Percentiles rank a stretch among this genome's conserved stretches.
Conservation (phyloP, 2,329 filamentous ascomycete genomes). For the Talaromyces atroroseus region DNA sequence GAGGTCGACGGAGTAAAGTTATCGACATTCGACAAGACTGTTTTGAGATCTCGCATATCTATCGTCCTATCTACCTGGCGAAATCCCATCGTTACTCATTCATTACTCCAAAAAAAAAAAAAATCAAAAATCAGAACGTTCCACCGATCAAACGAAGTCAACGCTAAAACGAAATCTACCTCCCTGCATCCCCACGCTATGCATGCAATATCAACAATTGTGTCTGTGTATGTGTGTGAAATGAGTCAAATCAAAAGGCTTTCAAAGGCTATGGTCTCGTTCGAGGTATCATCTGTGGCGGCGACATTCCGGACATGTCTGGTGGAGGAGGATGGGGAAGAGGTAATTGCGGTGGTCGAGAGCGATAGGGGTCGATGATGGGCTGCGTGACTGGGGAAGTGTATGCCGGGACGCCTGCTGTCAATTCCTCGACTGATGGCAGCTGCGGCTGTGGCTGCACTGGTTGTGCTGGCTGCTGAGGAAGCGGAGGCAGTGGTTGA, state of each 20-base stretch:
- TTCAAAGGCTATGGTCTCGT: conserved; percentile 26
- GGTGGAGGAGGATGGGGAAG: conserved; percentile 26
- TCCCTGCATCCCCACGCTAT: conserved; percentile 25
- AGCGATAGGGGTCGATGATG: conserved; percentile 30
- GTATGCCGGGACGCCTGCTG: conserved; percentile 43
- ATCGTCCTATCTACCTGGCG: conserved; percentile 19
- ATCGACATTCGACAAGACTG: no score
- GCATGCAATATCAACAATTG: conserved; percentile 24
- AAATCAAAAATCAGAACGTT: background rate
- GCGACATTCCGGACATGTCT: conserved; percentile 26
- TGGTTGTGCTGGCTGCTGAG: conserved; percentile 14
- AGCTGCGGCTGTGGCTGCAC: conserved; percentile 23
- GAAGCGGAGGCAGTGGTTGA: conserved; percentile 14
- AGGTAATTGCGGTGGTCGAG: conserved; percentile 23
- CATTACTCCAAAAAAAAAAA: background rate
- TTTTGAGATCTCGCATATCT: conserved; percentile 4
- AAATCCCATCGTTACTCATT: conserved; percentile 17
- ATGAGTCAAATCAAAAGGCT: background rate
- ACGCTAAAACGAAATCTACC: background rate
- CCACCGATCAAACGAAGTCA: background rate
- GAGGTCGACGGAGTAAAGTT: conserved; percentile 16
- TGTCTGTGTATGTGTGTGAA: no score
- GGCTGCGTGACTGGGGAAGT: conserved; percentile 32
- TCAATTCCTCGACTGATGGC: conserved; percentile 43
- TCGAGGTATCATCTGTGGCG: conserved; percentile 29